Base-by-base conservation (phyloP, 1,284 basidiomycete species). In the Neolentinus lepideus region DNA sequence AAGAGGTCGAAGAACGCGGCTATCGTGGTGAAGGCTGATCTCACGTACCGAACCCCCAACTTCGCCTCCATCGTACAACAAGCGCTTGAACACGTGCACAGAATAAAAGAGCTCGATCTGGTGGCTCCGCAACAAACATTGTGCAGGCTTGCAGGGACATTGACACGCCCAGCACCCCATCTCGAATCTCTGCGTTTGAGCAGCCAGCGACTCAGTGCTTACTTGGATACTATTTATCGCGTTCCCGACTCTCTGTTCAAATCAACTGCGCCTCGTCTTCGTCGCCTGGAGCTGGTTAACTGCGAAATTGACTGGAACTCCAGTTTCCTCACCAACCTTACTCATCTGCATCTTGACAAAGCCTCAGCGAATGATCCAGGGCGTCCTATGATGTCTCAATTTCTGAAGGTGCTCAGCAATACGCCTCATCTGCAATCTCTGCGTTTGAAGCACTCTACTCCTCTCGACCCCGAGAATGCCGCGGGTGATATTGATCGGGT, bases 1-100 rank as follows among this genome's bases (percentile, higher is more conserved):
- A 14, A n/a, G 51, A 16, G 51, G 29, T 52, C 51, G 29, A 52
- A 52, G 51, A 36, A 52, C 22, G 51, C 51, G 22, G 10, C 51
- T 3, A 4, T 52, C 22, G 51, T 31, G 10, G 33, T 52, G n/a
- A 31, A 19, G n/a, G 51, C 51, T 3, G 26, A 52, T 19, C 29
- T 29, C 29, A 31, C 51, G 3, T 52, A 33, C 33, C 22, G 21
- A 4, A 21, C 27, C 4, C 51, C 51, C 6, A 31, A 12, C 29
- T 29, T 29, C 16, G 29, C 9, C 8, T 25, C 4, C 6, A 50
- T 21, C 14, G 47, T 50, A 16, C 4, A 50, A 21, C 47, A 26
- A 16, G 51, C 51, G 3, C 27, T 36, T 16, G 21, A 16, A 6
- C 14, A 52, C 10, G 33, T 52, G 6, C 27, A 29, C 19, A 4